Base-by-base conservation (phyloP, 805 yeast species). In the Saccharomyces mikatae region DNA sequence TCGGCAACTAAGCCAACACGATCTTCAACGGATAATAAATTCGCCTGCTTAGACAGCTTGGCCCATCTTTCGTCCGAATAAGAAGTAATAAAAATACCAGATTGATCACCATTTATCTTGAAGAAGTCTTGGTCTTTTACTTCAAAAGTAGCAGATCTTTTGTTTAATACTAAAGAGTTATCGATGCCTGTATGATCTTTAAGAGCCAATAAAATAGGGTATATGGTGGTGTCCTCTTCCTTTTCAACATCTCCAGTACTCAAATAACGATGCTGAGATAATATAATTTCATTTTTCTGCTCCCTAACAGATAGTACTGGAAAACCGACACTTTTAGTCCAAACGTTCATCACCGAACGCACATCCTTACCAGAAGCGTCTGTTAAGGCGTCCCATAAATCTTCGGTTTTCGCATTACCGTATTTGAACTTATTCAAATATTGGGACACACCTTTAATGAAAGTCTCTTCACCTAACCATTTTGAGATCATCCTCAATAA, bases 1-100 rank as follows among this genome's bases (percentile, higher is more conserved):
- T 87, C 95, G n/a, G 90, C 86, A 50, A 86, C 85, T 60, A 86
- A 76, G 46, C 90, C 91, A 54, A 84, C 82, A 70, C 89, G 81
- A 71, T 87, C 94, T 66, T 84, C 87, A 50, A 83, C 86, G n/a
- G 88, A 76, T 61, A 87, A 76, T 61, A 77, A 72, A 44, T 82
- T 81, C 13, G 75, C 74, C 46, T 76, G 77, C 56, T 78, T 66
- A 54, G 89, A 89, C 61, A 87, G 76, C 66, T 82, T 82, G 52
- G 74, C 71, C 83, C 90, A 83, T 67, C 90, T 82, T 46, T 79
- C 82, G 44, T 81, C 76, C 14, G 85, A 71, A 69, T 87, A 87
- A 48, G 82, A 80, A 48, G 89, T 85, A 61, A 91, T 78, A 71
- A 82, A 87, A 55, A 86, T 79, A 68, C 92, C 92, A 41, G 83